These are phyloP conservation scores for Coemansia sp. DNA, from an alignment of 192 early-diverging fungal genomes.

Conservation along the genomic window DNA sequence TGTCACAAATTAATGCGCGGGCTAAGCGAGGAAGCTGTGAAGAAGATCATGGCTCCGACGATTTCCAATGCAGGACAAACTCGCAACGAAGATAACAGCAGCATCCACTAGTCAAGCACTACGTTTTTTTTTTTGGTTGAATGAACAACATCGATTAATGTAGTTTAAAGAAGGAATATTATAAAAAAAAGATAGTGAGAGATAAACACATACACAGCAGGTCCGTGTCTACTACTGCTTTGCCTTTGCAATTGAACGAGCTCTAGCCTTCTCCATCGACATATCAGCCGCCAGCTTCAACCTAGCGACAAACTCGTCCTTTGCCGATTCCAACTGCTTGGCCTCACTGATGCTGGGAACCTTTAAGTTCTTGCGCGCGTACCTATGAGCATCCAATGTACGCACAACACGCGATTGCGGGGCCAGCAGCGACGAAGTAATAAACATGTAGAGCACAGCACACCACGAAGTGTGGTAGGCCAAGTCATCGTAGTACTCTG, in stretches of 20 bases:
- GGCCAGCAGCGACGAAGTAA: conserved; percentile 69
- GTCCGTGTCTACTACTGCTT: not conserved
- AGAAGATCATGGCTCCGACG: no score
- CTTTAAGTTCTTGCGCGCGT: conserved; percentile 70
- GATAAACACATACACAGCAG: conserved; percentile 6
- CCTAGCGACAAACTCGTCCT: conserved; percentile 38
- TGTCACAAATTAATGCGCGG: no score
- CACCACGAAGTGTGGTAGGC: conserved; percentile 87
- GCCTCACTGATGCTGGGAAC: conserved; percentile 32
- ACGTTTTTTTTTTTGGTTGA: not conserved
- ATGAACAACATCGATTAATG: not conserved
- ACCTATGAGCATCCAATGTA: conserved; percentile 68
- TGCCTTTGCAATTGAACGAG: conserved; percentile 25
- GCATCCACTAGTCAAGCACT: no score
- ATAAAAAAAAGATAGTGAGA: not conserved
- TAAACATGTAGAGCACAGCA: conserved; percentile 82
- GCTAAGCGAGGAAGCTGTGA: no score
- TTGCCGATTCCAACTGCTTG: conserved; percentile 24
- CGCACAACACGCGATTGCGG: conserved; percentile 84
- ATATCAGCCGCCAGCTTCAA: conserved; percentile 51
- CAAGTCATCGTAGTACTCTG: conserved; percentile 89
- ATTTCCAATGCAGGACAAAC: no score
- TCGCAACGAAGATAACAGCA: no score
- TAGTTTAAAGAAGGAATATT: conserved; percentile 1
- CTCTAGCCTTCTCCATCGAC: conserved; percentile 48